Base-by-base conservation (phyloP, 306 rosid species). In the Inga leiocalycina region DNA sequence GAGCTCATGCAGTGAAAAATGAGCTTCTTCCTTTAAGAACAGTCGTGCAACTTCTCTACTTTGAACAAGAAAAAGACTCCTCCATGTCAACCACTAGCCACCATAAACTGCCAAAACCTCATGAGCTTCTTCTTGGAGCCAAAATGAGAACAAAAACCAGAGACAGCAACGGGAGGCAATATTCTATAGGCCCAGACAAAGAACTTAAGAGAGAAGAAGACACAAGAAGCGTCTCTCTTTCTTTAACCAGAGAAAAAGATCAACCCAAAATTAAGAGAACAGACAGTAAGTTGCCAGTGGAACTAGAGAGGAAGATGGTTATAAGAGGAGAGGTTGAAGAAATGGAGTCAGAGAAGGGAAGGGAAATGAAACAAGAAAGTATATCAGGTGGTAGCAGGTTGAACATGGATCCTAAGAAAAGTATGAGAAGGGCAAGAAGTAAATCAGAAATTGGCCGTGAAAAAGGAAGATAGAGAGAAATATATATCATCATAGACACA, bases 1-100 rank as follows among this genome's bases (percentile, higher is more conserved):
- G 97, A 1, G 88, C 90, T 9, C 97, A 90, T 44, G 98, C 98
- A 30, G 93, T 92, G 7, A 93, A 92, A 84, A 93, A 93, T 24
- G 98, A 93, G 85, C 86, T 90, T 79, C 94, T 93, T 45, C 98
- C 98, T 46, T 57, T 92, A 74, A 91, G 97, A 87, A 92, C 92
- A 0, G 97, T 93, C 35, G 97, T 93, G 87, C 98, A 93, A 72
- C 91, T 93, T 80, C 97, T 93, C 71, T 93, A 85, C 87, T 88
- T 85, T 83, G 97, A 93, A 73, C 94, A 93, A 89, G 98, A 88
- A 75, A 90, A 89, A 87, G 88, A 87, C 48, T 83, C 93, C 9
- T 82, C 92, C 12, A 84, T 84, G 81, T 82, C 77, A 41, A 77
- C 67, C 66, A 80, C 77, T 81, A 79, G 76, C 75, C 46, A 83